Evolutionary conservation across 1,139 yeast species (phyloP).

Genomic region (Magnusiomyces tetraspermus): DNA sequence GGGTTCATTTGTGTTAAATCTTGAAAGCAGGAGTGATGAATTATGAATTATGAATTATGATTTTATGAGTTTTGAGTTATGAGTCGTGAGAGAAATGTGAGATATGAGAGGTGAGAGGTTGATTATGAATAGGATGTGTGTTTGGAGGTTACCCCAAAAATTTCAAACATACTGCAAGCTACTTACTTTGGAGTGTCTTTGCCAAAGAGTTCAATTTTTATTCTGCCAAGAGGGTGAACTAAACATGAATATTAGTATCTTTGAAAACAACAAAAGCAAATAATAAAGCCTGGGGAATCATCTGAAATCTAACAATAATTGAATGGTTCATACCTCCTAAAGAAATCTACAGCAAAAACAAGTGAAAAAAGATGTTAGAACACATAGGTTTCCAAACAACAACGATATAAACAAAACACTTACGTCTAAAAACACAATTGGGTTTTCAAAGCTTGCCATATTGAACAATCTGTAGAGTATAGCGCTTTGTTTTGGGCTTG

Average conservation of each 20-base stretch:
- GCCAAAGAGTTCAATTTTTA: conserved; percentile 39
- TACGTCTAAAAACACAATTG: conserved; percentile 37
- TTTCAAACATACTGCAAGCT: conserved; percentile 20
- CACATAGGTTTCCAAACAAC: conserved; percentile 12
- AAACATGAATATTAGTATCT: no score
- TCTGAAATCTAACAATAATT: background rate
- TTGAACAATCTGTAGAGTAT: background rate
- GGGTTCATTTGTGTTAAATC: conserved; percentile 16
- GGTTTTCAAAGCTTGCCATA: conserved; percentile 18
- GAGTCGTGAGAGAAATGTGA: no score
- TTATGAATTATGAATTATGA: no score
- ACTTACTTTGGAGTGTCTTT: conserved; percentile 37
- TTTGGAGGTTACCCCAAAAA: no score
- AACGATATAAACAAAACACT: conserved; percentile 16
- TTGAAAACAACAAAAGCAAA: no score
- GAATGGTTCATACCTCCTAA: conserved; percentile 20
- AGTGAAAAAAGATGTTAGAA: background rate
- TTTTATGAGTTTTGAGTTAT: no score
- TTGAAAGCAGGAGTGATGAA: no score
- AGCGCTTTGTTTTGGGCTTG: background rate
- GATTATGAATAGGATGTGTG: no score
- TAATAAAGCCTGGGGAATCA: background rate
- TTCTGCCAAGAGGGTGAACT: conserved; percentile 34
- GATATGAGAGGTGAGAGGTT: no score
- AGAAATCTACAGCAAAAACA: conserved; percentile 22